phyloP scores from a whole-genome alignment of 2,329 filamentous ascomycete species.

The Aspergillus ruber region DNA sequence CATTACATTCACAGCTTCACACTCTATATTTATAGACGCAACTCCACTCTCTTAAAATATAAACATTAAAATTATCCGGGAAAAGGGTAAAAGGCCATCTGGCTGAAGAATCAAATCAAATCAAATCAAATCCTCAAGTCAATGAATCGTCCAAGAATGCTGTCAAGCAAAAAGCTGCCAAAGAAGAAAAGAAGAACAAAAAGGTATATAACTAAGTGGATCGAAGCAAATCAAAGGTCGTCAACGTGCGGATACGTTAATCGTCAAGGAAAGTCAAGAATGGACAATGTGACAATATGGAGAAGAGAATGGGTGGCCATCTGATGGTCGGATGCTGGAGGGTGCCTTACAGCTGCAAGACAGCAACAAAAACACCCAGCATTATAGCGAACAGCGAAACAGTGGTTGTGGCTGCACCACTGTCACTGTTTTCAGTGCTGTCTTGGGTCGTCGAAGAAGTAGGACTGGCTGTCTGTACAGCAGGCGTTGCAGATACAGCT shows the following conservation, averaged over 20 bases:
- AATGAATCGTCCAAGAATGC: too few species aligned
- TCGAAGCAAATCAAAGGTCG: conserved; percentile 3
- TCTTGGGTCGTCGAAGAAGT: conserved; percentile 1
- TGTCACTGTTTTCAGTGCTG: background rate
- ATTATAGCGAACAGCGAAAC: conserved; percentile 14
- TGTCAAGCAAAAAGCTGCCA: too few species aligned
- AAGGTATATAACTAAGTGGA: too few species aligned
- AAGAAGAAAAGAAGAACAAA: too few species aligned
- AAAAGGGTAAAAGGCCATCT: too few species aligned
- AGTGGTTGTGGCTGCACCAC: conserved; percentile 7
- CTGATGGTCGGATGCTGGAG: background rate
- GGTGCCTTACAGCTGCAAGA: background rate
- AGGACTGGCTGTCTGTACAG: conserved; percentile 3
- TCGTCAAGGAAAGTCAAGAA: conserved; percentile 5
- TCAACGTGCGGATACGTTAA: conserved; percentile 3
- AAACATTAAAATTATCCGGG: too few species aligned
- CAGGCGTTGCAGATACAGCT: background rate
- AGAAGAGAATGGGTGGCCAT: too few species aligned
- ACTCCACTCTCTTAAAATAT: too few species aligned
- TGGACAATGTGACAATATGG: conserved; percentile 1
- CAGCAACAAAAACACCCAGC: conserved; percentile 14
- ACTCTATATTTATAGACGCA: too few species aligned
- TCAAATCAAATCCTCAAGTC: too few species aligned
- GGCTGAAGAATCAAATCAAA: too few species aligned
- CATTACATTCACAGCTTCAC: too few species aligned